Percentiles rank a stretch among this genome's conserved stretches.
phyloP scores from a whole-genome alignment of 805 yeast species.

The Ogataea ramenticola region DNA sequence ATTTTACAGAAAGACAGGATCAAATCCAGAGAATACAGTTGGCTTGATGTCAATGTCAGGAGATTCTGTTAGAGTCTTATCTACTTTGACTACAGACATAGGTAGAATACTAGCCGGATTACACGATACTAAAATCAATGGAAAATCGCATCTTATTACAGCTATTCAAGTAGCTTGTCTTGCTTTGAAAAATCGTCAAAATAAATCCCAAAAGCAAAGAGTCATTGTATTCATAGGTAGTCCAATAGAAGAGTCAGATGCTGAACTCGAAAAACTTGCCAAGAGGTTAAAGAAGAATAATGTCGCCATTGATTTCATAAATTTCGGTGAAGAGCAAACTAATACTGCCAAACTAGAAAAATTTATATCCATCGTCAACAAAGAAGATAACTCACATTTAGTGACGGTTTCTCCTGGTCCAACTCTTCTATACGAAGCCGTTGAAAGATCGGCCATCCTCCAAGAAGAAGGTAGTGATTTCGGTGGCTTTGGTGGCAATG shows the following conservation, averaged over 20 bases:
- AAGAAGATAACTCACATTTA: constrained; percentile 66
- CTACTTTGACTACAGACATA: constrained; percentile 79
- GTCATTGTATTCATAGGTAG: constrained; percentile 85
- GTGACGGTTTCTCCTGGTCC: constrained; percentile 88
- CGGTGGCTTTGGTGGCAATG: constrained; percentile 33
- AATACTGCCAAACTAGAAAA: constrained; percentile 76
- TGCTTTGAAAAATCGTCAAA: constrained; percentile 94
- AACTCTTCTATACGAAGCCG: constrained; percentile 70
- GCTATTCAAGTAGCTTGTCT: constrained; percentile 91
- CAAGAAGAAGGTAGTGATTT: constrained; percentile 53
- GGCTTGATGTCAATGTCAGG: constrained; percentile 91
- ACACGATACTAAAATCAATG: constrained; percentile 69
- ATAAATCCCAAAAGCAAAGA: constrained; percentile 86
- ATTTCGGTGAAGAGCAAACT: constrained; percentile 80
- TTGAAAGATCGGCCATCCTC: constrained; percentile 70
- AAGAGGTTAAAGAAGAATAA: constrained; percentile 90
- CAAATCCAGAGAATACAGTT: constrained; percentile 92
- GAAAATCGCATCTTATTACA: constrained; percentile 60
- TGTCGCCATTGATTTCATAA: constrained; percentile 81
- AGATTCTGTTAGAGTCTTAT: constrained; percentile 74
- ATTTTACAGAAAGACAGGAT: constrained; percentile 76
- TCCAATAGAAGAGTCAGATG: constrained; percentile 64
- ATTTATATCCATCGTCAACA: constrained; percentile 67
- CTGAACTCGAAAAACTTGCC: constrained; percentile 76
- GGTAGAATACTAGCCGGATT: constrained; percentile 81